Conservation (phyloP, 2,329 filamentous ascomycete genomes). For the Calonectria pseudoturangicola region DNA sequence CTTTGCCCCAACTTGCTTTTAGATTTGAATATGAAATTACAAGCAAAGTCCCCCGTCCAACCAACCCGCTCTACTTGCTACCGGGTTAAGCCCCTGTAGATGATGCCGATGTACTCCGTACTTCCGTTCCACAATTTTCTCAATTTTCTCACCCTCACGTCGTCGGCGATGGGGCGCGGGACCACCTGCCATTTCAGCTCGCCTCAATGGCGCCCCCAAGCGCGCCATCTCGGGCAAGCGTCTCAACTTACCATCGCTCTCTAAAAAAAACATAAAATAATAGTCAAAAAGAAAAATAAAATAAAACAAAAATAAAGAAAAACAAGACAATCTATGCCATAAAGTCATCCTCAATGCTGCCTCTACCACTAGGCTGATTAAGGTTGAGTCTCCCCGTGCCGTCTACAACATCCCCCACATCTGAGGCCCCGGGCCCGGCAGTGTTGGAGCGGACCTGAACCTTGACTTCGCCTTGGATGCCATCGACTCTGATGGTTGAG, state of each 20-base stretch:
- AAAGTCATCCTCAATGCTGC: slow-evolving; percentile 66
- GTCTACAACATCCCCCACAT: slow-evolving; percentile 64
- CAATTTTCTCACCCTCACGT: neutral
- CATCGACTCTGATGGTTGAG: slow-evolving; percentile 71
- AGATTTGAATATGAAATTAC: neutral
- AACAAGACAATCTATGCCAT: slow-evolving; percentile 62
- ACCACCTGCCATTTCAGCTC: neutral
- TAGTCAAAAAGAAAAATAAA: too few relatives aligned
- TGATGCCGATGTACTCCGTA: neutral
- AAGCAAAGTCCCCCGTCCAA: neutral
- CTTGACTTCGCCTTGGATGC: slow-evolving; percentile 73
- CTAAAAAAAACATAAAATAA: neutral
- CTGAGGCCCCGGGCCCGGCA: slow-evolving; percentile 52
- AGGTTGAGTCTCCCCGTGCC: slow-evolving; percentile 66
- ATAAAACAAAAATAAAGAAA: too few relatives aligned
- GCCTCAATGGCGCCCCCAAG: slow-evolving; percentile 2
- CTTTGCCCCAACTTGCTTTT: neutral
- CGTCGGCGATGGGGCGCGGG: neutral
- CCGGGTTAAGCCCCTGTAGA: neutral
- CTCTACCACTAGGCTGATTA: slow-evolving; percentile 54
- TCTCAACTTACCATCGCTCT: neutral
- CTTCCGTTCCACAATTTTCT: slow-evolving; percentile 7
- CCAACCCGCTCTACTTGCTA: neutral
- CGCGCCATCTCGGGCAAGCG: neutral
- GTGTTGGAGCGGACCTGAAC: slow-evolving; percentile 68